phyloP scores from a whole-genome alignment of 2,329 filamentous ascomycete species.

The Harringtonia aguacate region DNA sequence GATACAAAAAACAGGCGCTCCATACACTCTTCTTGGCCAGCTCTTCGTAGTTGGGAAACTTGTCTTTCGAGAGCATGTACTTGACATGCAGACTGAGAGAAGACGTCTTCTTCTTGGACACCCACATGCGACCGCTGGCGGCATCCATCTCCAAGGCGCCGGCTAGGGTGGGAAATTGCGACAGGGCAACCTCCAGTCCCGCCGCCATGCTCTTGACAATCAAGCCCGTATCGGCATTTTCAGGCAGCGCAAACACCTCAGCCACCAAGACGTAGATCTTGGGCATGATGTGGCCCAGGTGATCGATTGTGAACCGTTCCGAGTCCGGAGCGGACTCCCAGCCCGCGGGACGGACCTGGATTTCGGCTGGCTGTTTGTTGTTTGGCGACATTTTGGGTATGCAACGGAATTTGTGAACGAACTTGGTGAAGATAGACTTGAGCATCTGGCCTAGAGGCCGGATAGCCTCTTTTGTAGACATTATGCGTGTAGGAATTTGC shows the following conservation, averaged over 20 bases:
- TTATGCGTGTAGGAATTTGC: no score
- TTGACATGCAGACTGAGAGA: conserved; percentile 2
- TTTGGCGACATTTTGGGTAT: no score
- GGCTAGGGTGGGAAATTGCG: conserved; percentile 4
- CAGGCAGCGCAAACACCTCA: conserved; percentile 6
- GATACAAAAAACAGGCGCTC: neutral
- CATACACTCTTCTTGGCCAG: conserved; percentile 2
- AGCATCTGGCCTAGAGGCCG: no score
- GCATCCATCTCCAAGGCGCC: conserved; percentile 5
- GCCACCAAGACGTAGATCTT: conserved; percentile 7
- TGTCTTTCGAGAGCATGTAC: neutral
- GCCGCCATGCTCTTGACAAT: neutral
- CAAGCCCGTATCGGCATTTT: neutral
- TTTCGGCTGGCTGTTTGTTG: neutral
- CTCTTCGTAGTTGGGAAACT: conserved; percentile 4
- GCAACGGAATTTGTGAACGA: no score
- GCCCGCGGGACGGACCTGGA: conserved; percentile 1
- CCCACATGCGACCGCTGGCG: conserved; percentile 3
- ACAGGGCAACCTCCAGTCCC: conserved; percentile 1
- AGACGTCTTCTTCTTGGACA: neutral
- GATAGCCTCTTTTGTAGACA: no score
- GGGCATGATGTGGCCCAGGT: conserved; percentile 7
- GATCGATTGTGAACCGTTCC: neutral
- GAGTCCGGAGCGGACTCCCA: conserved; percentile 2
- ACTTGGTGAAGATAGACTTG: no score